These are phyloP conservation scores for Adansonia grandidieri DNA, from an alignment of 441 rosid genomes.

Conservation along the genomic window DNA sequence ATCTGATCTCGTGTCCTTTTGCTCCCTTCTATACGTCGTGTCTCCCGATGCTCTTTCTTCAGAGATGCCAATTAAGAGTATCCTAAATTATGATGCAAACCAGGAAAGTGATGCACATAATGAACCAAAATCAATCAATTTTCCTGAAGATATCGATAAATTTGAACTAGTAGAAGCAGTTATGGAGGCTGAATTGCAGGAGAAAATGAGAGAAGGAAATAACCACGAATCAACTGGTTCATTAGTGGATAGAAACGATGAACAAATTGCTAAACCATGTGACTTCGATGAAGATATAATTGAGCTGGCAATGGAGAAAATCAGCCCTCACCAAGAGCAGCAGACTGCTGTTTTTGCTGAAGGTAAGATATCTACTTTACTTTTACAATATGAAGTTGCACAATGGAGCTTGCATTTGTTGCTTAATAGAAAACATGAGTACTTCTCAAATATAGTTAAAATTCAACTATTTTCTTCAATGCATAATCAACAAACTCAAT, in stretches of 20 bases:
- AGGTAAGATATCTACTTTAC: conserved; percentile 36
- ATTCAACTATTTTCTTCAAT: not conserved
- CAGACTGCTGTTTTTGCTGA: conserved; percentile 7
- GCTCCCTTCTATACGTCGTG: conserved; percentile 51
- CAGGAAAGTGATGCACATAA: conserved; percentile 4
- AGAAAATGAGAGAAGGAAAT: conserved; percentile 25
- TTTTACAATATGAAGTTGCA: conserved; percentile 14
- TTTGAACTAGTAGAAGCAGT: conserved; percentile 28
- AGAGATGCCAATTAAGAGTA: conserved; percentile 29
- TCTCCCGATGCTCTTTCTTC: conserved; percentile 38
- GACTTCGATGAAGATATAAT: conserved; percentile 27
- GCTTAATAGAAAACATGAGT: not conserved
- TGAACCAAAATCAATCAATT: conserved; percentile 27
- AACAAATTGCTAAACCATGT: conserved; percentile 26
- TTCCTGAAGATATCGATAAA: conserved; percentile 32
- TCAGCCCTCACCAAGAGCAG: too few species aligned
- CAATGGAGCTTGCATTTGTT: not conserved
- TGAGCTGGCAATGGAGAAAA: conserved; percentile 17
- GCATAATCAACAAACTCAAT: not conserved
- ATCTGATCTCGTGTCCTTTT: conserved; percentile 67
- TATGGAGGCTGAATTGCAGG: conserved; percentile 32
- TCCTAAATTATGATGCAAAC: conserved; percentile 7
- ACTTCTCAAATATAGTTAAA: not conserved
- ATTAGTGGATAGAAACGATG: conserved; percentile 9
- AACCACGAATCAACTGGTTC: conserved; percentile 13